Evolutionary conservation across 306 rosid genomes (phyloP).

Genomic region (Fragaria vesca): DNA sequence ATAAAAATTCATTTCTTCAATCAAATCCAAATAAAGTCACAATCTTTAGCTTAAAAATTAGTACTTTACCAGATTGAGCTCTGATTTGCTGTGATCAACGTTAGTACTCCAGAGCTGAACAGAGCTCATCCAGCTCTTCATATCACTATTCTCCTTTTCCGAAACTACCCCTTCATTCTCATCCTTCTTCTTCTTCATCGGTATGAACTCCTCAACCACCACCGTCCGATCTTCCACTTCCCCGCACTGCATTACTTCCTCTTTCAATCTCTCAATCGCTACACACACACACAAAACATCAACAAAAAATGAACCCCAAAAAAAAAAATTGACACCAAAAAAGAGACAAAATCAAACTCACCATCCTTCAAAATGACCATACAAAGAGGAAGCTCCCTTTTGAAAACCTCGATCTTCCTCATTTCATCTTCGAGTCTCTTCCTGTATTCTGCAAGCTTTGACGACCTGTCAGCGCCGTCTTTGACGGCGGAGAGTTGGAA

Average conservation of each 20-base stretch:
- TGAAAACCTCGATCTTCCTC: slow-evolving; percentile 67
- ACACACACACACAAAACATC: slow-evolving; percentile 8
- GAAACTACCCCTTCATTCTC: slow-evolving; percentile 21
- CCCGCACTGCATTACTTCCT: slow-evolving; percentile 35
- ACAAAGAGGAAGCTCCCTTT: slow-evolving; percentile 86
- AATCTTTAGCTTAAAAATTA: background rate
- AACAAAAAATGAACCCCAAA: background rate
- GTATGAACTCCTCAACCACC: slow-evolving; percentile 33
- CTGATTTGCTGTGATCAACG: slow-evolving; percentile 24
- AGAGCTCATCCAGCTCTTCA: slow-evolving; percentile 57
- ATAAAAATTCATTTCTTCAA: background rate
- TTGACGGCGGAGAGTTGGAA: slow-evolving; percentile 32
- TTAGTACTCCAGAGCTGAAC: slow-evolving; percentile 66
- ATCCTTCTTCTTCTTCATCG: slow-evolving; percentile 31
- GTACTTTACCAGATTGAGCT: slow-evolving; percentile 30
- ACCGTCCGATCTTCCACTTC: slow-evolving; percentile 39
- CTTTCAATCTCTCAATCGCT: slow-evolving; percentile 66
- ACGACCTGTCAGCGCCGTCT: slow-evolving; percentile 34
- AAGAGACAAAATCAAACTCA: slow-evolving; percentile 21
- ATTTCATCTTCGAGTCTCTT: slow-evolving; percentile 64
- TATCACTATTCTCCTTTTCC: slow-evolving; percentile 37
- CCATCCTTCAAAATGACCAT: slow-evolving; percentile 68
- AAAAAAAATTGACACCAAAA: too few species aligned
- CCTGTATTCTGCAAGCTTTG: slow-evolving; percentile 47
- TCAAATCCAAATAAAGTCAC: slow-evolving; percentile 8